Evolutionary conservation across 495 filamentous ascomycete genomes (phyloP).

Genomic region (Tuber calosporum): DNA sequence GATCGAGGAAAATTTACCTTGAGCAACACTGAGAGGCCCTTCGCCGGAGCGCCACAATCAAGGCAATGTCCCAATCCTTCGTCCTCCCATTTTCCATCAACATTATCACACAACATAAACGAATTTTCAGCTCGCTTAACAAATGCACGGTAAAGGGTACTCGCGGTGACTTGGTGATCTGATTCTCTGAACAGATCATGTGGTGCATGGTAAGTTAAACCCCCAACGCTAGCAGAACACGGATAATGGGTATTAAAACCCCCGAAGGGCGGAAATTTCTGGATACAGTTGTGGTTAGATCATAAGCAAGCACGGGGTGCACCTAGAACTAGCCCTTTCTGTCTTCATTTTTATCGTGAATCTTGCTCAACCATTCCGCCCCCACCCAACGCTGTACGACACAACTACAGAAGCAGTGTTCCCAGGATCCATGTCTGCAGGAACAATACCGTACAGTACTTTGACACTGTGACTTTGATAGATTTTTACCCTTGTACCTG

Average conservation of each 20-base stretch:
- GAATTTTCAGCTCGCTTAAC: neutral
- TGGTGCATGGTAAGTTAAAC: neutral
- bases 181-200: neutral
- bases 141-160: neutral
- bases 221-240: neutral
- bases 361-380: neutral
- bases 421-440: neutral
- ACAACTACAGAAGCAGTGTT: neutral
- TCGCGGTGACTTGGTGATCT: neutral
- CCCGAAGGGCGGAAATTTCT: neutral
- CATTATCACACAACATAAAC: neutral
- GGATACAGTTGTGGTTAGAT: neutral
- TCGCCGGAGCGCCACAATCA: neutral
- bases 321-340: neutral
- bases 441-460: neutral
- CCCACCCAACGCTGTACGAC: neutral
- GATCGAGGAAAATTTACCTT: neutral
- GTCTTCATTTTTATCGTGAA: neutral
- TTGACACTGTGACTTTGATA: neutral
- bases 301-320: neutral
- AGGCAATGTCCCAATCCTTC: neutral
- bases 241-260: neutral
- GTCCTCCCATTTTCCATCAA: neutral
- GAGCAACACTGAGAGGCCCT: neutral
- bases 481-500: constrained; percentile 1